Conservation (phyloP, 768 basidiomycete species). For the Arthromyces matolae region DNA sequence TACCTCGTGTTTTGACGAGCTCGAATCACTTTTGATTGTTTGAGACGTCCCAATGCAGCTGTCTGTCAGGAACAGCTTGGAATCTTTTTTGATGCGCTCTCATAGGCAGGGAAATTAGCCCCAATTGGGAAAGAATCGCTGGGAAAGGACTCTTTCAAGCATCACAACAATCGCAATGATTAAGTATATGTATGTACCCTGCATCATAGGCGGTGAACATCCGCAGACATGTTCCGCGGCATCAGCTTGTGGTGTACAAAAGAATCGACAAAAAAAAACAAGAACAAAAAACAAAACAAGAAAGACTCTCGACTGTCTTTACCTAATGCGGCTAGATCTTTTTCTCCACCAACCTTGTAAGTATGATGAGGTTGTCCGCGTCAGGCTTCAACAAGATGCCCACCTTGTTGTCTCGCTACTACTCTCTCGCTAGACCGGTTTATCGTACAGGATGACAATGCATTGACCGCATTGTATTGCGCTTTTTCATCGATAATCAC, state of each 20-base stretch:
- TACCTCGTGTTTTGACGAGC: constrained; percentile 30
- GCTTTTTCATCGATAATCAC: constrained; percentile 17
- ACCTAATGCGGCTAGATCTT: too few species aligned
- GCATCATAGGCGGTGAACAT: too few species aligned
- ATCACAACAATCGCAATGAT: too few species aligned
- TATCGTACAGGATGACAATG: not conserved
- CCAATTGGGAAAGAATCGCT: too few species aligned
- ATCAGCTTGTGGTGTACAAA: too few species aligned
- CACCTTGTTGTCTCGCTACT: not conserved
- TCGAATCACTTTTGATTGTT: constrained; percentile 19
- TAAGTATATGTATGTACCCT: too few species aligned
- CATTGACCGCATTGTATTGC: constrained; percentile 2
- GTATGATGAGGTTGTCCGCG: too few species aligned
- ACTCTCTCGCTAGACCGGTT: not conserved
- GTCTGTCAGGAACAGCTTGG: constrained; percentile 9
- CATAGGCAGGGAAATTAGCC: constrained; percentile 11
- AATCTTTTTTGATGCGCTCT: constrained; percentile 20
- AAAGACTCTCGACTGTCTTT: too few species aligned
- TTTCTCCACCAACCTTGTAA: too few species aligned
- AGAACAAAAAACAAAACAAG: too few species aligned
- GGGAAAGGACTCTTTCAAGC: not conserved
- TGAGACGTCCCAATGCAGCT: constrained; percentile 12
- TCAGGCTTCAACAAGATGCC: constrained; percentile 4
- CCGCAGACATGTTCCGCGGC: too few species aligned
- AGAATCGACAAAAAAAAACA: too few species aligned